phyloP scores from a whole-genome alignment of 106 monocot species.

The Gastrodia elata region DNA sequence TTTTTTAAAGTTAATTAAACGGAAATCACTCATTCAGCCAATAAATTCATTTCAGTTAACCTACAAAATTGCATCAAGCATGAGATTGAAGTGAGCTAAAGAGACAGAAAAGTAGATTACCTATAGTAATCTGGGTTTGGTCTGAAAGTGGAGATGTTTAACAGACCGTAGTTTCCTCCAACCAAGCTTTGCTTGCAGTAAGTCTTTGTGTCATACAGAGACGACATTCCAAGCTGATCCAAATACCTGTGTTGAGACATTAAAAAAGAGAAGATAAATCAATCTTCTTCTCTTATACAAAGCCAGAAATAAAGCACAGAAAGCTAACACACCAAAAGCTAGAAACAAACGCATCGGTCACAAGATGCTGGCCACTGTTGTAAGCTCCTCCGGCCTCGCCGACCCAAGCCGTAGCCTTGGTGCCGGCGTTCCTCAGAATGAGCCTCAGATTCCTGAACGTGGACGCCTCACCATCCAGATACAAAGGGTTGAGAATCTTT shows the following conservation, averaged over 20 bases:
- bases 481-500: conserved; percentile 70
- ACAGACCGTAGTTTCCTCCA: conserved; percentile 79
- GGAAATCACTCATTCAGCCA: neutral
- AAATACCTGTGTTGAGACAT: conserved; percentile 62
- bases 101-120: conserved; percentile 11
- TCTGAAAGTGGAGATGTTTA: conserved; percentile 48
- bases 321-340: conserved; percentile 52
- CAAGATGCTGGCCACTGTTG: conserved; percentile 72
- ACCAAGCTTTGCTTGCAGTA: conserved; percentile 72
- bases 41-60: neutral
- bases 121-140: conserved; percentile 92
- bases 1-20: too few relatives aligned
- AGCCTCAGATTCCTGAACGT: conserved; percentile 52
- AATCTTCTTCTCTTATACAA: neutral
- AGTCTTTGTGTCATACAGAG: conserved; percentile 63
- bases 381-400: conserved; percentile 80
- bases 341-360: conserved; percentile 64
- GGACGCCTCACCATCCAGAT: conserved; percentile 47
- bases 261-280: neutral
- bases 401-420: conserved; percentile 62
- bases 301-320: neutral
- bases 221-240: conserved; percentile 80
- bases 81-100: too few relatives aligned
- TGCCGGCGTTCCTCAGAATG: conserved; percentile 33
- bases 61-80: neutral